Percentiles rank a stretch among this genome's conserved stretches.
These are phyloP conservation scores for Penicillium sp. DNA, from an alignment of 2,329 filamentous ascomycete species.

Conservation along the genomic window DNA sequence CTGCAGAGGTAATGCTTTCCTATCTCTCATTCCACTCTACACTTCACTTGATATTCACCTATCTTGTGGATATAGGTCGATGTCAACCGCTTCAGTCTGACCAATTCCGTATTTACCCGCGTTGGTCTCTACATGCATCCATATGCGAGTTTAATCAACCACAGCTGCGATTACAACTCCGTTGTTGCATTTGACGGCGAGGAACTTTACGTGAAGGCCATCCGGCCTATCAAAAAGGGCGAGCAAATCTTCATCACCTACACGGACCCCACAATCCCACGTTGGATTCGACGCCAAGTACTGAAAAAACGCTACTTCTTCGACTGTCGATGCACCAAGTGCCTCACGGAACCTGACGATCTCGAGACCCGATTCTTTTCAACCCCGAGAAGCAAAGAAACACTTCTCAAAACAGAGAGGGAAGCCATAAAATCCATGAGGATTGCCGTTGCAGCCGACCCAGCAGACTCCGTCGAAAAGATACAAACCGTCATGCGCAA, in stretches of 20 bases:
- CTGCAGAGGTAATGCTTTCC: constrained; percentile 42
- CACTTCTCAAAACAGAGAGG: constrained; percentile 18
- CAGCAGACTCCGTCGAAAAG: constrained; percentile 32
- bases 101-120: constrained; percentile 54
- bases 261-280: constrained; percentile 54
- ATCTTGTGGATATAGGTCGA: constrained; percentile 44
- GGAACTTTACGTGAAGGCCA: constrained; percentile 49
- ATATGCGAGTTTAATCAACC: constrained; percentile 54
- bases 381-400: constrained; percentile 11
- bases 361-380: constrained; percentile 20
- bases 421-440: constrained; percentile 28
- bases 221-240: constrained; percentile 51
- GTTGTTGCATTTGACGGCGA: constrained; percentile 56
- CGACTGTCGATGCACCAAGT: constrained; percentile 54
- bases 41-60: background rate
- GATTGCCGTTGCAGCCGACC: constrained; percentile 15
- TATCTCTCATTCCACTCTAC: background rate
- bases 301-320: constrained; percentile 57
- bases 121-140: constrained; percentile 59
- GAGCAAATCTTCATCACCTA: constrained; percentile 62
- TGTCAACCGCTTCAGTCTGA: constrained; percentile 57
- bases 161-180: constrained; percentile 60
- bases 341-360: constrained; percentile 29
- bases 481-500: constrained; percentile 42
- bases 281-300: constrained; percentile 50